These are phyloP conservation scores for Schwanniomyces polymorphus DNA, from an alignment of 805 yeast species.

Conservation along the genomic window DNA sequence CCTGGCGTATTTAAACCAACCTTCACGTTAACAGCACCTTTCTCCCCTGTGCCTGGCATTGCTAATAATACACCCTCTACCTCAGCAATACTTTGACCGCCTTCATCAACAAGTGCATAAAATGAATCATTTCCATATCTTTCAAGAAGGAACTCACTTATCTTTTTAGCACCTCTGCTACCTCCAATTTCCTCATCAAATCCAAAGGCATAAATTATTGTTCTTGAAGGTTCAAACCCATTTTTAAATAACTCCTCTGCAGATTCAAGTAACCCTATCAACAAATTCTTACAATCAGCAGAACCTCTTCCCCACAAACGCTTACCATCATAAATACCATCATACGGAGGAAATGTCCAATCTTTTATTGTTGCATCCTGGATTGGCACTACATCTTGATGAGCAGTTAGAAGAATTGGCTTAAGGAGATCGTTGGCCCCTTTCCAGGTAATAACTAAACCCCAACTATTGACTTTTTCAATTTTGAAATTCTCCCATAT, in stretches of 20 bases:
- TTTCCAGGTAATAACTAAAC: slow-evolving; percentile 20
- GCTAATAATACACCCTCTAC: slow-evolving; percentile 10
- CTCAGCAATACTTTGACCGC: slow-evolving; percentile 15
- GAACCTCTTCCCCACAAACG: slow-evolving; percentile 41
- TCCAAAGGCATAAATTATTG: slow-evolving; percentile 14
- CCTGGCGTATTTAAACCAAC: slow-evolving; percentile 24
- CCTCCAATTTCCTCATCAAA: slow-evolving; percentile 19
- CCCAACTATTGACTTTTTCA: slow-evolving; percentile 17
- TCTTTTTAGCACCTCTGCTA: slow-evolving; percentile 9
- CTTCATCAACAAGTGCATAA: slow-evolving; percentile 17
- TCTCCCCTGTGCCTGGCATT: slow-evolving; percentile 17
- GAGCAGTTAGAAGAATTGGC: slow-evolving; percentile 23
- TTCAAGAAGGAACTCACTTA: slow-evolving; percentile 7
- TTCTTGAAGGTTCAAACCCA: slow-evolving; percentile 13
- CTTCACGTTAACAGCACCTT: slow-evolving; percentile 11
- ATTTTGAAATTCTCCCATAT: slow-evolving; percentile 11
- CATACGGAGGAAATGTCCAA: slow-evolving; percentile 41
- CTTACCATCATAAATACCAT: slow-evolving; percentile 37
- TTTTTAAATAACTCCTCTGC: slow-evolving; percentile 9
- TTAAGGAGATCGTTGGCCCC: slow-evolving; percentile 13
- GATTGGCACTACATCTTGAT: slow-evolving; percentile 24
- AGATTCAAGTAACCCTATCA: slow-evolving; percentile 20
- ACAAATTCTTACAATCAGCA: slow-evolving; percentile 32
- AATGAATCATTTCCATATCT: slow-evolving; percentile 12
- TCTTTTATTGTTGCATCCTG: slow-evolving; percentile 17